phyloP scores from a whole-genome alignment of 352 stramenopile genomes.

The Phytophthora pisi region DNA sequence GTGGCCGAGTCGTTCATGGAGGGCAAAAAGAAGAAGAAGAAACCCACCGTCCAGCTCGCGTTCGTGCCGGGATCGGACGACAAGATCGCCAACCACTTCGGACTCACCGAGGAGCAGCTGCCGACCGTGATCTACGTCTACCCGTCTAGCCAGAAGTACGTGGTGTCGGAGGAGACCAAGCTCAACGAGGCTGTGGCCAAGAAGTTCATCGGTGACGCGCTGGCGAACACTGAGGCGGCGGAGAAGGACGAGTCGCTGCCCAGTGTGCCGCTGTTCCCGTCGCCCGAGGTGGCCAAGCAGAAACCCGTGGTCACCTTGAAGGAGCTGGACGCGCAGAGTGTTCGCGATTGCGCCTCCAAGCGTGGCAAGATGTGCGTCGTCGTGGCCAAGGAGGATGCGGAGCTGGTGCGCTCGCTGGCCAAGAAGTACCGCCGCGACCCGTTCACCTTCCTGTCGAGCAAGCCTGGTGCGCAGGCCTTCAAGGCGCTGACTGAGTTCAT shows the following conservation, averaged over 20 bases:
- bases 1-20: constrained; percentile 65
- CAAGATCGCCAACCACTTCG: constrained; percentile 76
- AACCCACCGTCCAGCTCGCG: constrained; percentile 50
- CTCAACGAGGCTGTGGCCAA: constrained; percentile 60
- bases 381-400: constrained; percentile 46
- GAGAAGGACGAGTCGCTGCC: constrained; percentile 41
- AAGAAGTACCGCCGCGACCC: constrained; percentile 84
- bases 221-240: constrained; percentile 37
- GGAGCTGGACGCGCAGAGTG: constrained; percentile 38
- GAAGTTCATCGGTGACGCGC: constrained; percentile 58
- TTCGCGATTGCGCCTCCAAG: constrained; percentile 52
- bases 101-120: constrained; percentile 54
- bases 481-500: constrained; percentile 46
- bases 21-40: constrained; percentile 71
- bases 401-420: constrained; percentile 57
- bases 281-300: constrained; percentile 72
- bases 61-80: constrained; percentile 68
- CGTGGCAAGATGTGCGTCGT: constrained; percentile 81
- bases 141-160: constrained; percentile 51
- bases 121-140: constrained; percentile 72
- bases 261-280: constrained; percentile 65
- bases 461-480: constrained; percentile 42
- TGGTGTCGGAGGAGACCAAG: constrained; percentile 33
- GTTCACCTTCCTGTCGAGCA: constrained; percentile 63
- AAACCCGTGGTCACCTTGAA: constrained; percentile 61